Percentiles rank a stretch among this genome's conserved stretches.
Evolutionary conservation across 345 rosid genomes (phyloP).

Genomic region (Dipteronia dyeriana): DNA sequence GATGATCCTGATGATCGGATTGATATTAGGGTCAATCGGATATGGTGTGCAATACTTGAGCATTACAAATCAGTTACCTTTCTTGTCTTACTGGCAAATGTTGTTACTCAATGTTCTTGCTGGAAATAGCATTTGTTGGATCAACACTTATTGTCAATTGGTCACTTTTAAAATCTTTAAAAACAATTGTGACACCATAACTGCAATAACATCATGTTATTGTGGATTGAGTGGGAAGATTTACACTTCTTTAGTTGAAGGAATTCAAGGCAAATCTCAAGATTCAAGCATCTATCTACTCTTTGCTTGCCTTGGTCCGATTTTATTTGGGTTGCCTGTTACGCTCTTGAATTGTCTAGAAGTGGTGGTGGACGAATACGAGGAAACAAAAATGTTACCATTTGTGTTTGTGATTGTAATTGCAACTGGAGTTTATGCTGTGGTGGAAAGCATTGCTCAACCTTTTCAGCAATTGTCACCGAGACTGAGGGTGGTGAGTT

Average conservation of each 20-base stretch:
- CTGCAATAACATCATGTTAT: constrained; percentile 35
- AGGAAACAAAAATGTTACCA: constrained; percentile 20
- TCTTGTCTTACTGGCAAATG: constrained; percentile 33
- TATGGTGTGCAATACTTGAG: constrained; percentile 41
- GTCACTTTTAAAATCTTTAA: constrained; percentile 26
- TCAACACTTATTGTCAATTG: constrained; percentile 35
- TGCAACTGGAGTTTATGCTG: constrained; percentile 34
- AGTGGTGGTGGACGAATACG: constrained; percentile 13
- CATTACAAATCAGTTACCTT: constrained; percentile 18
- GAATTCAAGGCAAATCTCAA: constrained; percentile 19
- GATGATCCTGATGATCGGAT: constrained; percentile 37
- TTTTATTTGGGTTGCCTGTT: constrained; percentile 1
- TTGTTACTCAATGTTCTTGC: constrained; percentile 39
- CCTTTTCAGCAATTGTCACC: constrained; percentile 13
- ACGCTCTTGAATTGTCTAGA: constrained; percentile 18
- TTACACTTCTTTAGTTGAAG: constrained; percentile 30
- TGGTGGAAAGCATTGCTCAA: constrained; percentile 22
- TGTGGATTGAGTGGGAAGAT: constrained; percentile 39
- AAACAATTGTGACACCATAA: constrained; percentile 18
- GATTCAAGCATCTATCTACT: constrained; percentile 28
- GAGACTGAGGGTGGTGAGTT: constrained; percentile 14
- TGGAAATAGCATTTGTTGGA: constrained; percentile 46
- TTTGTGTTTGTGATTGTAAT: constrained; percentile 23
- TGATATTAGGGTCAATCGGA: constrained; percentile 36
- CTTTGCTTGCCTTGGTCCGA: constrained; percentile 28